Base-by-base conservation (phyloP, 2,329 filamentous ascomycete genomes). In the Fusarium zealandicum region DNA sequence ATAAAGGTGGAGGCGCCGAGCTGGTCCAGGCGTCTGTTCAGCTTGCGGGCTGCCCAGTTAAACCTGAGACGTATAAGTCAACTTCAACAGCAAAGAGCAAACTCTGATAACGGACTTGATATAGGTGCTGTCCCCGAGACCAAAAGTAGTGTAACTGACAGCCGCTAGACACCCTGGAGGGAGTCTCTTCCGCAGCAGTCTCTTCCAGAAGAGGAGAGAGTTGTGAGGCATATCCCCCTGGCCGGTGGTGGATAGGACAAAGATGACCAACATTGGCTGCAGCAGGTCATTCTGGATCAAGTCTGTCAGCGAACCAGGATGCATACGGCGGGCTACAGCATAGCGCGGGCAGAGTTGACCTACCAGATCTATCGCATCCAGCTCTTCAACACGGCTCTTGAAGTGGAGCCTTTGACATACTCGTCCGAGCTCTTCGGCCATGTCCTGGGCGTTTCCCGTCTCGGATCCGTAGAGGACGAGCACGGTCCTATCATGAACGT, bases 81-180 rank as follows among this genome's bases (percentile, higher is more conserved):
- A 41, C 2, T 17, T 13, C 14, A 32, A n/a, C 5, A 14, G 4
- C n/a, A 38, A 37, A 11, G 5, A 13, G 17, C 8, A 33, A 11
- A 20, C 14, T 20, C n/a, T 2, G 18, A 5, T 13, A 41, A 70
- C 82, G 61, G 78, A 95, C 88, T 96, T 93, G 50, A 89, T 82
- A 79, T 99, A 99, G 1, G 93, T 96, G 69, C 90, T 96, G 73
- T 99, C 95, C 1, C 95, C 95, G 1, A 98, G 81, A 1, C 95
- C 95, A 78, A 98, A 96, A 0, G 88, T 90, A 3, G 90, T 88
- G 74, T 96, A 98, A 1, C 78, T 81, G 57, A 96, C 77, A 28
- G 82, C 80, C 31, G 78, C 70, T 32, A 99, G 78, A 65, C 88
- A 93, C 13, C 82, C 84, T 3, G 86, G 80, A 11, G 88, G 84